phyloP scores from a whole-genome alignment of 352 stramenopile species.

The Globisporangium uncinulatum region DNA sequence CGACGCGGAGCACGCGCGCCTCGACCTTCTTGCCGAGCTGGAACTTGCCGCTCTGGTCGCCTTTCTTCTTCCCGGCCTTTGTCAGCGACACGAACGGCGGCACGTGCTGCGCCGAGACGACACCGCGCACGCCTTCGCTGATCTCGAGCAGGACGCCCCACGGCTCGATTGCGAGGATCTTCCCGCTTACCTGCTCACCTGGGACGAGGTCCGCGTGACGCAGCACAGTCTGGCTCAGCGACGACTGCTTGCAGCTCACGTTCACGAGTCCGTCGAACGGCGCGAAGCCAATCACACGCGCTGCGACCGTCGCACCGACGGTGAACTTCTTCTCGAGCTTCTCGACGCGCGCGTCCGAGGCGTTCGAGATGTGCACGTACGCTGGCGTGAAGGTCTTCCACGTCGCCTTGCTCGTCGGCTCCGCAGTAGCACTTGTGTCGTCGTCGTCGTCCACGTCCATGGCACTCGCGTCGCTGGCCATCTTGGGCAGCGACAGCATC shows the following conservation, averaged over 20 bases:
- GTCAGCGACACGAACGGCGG: constrained; percentile 64
- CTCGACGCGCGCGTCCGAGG: constrained; percentile 69
- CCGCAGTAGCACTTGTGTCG: neutral
- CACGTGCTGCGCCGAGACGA: constrained; percentile 74
- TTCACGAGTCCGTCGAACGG: constrained; percentile 83
- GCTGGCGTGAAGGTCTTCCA: constrained; percentile 78
- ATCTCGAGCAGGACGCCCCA: constrained; percentile 85
- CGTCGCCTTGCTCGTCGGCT: constrained; percentile 34
- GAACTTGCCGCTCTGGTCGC: constrained; percentile 67
- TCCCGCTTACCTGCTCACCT: constrained; percentile 68
- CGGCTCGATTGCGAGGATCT: constrained; percentile 73
- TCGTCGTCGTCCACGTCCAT: constrained; percentile 48
- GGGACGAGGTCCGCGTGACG: constrained; percentile 74
- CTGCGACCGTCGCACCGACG: constrained; percentile 51
- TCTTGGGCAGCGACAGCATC: constrained; percentile 67
- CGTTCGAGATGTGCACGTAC: constrained; percentile 89
- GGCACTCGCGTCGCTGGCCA: constrained; percentile 27
- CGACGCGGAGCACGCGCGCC: constrained; percentile 77
- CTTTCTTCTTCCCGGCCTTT: constrained; percentile 56
- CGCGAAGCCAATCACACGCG: constrained; percentile 80
- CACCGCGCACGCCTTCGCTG: constrained; percentile 75
- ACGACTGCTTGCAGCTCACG: constrained; percentile 76
- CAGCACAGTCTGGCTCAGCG: constrained; percentile 69
- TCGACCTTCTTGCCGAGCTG: constrained; percentile 70
- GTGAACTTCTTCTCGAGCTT: constrained; percentile 87